phyloP scores from a whole-genome alignment of 768 basidiomycete genomes.

The Lactarius vividus region DNA sequence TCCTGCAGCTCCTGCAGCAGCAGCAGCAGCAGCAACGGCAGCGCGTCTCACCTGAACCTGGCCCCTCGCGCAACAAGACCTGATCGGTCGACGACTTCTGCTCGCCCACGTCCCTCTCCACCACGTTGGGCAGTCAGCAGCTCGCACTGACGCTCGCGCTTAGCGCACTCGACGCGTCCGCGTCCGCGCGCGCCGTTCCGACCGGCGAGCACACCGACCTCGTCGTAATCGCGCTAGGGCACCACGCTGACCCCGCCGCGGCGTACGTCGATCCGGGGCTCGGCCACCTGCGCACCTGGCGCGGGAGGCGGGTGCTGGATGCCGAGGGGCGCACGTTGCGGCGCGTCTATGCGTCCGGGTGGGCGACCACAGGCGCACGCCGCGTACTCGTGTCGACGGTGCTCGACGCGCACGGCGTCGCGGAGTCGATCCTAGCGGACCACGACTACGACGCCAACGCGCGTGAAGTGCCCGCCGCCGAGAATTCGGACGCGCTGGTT shows the following conservation, averaged over 20 bases:
- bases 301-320: conserved; percentile 50
- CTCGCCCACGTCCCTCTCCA: conserved; percentile 51
- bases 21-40: conserved; percentile 39
- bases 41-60: conserved; percentile 34
- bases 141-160: conserved; percentile 51
- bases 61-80: conserved; percentile 51
- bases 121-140: conserved; percentile 28
- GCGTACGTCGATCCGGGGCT: conserved; percentile 59
- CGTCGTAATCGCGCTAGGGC: conserved; percentile 86
- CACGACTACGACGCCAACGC: too few relatives aligned
- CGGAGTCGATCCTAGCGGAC: conserved; percentile 66
- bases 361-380: conserved; percentile 87
- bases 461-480: neutral
- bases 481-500: conserved; percentile 27
- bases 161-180: conserved; percentile 52
- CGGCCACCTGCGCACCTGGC: conserved; percentile 53
- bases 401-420: conserved; percentile 84
- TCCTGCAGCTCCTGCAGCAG: conserved; percentile 60
- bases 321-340: conserved; percentile 39
- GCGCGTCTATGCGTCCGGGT: conserved; percentile 88
- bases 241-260: conserved; percentile 61
- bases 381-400: conserved; percentile 93
- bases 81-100: conserved; percentile 86
- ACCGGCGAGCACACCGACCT: conserved; percentile 70
- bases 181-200: conserved; percentile 47